Evolutionary conservation across 2,329 filamentous ascomycete genomes (phyloP).

Genomic region (Aspergillus calidoustus): DNA sequence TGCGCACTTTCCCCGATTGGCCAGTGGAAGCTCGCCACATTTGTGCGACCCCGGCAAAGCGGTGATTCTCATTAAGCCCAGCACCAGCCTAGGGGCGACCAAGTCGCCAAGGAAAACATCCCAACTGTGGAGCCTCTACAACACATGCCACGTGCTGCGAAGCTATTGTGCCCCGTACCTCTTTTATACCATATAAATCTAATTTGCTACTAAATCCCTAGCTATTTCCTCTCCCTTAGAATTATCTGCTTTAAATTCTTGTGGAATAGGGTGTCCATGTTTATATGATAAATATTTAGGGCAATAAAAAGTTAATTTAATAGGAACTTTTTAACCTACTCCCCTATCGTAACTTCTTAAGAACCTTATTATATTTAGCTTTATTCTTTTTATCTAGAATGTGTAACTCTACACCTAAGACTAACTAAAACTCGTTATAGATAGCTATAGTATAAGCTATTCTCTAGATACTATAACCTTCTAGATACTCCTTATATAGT

Average conservation of each 20-base stretch:
- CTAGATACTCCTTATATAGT: constrained; percentile 3
- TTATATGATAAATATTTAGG: constrained; percentile 6
- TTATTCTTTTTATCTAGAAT: background rate
- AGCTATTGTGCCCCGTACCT: background rate
- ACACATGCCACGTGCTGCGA: background rate
- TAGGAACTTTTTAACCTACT: constrained; percentile 6
- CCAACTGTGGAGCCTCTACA: background rate
- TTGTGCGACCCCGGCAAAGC: too few species aligned
- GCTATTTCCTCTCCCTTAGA: background rate
- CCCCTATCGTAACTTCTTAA: background rate
- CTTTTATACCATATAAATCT: background rate
- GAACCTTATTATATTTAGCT: constrained; percentile 8
- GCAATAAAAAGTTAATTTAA: constrained; percentile 7
- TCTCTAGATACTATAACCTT: constrained; percentile 4
- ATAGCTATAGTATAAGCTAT: constrained; percentile 9
- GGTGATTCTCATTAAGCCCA: too few species aligned
- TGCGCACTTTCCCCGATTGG: too few species aligned
- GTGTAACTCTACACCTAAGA: background rate
- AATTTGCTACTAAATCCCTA: background rate
- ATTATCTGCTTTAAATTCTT: background rate
- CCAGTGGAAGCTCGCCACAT: too few species aligned
- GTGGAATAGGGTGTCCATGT: background rate
- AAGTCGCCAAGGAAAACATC: too few species aligned
- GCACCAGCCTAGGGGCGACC: too few species aligned
- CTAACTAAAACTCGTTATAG: background rate